Percentiles rank a stretch among this genome's conserved stretches.
Conservation (phyloP, 495 filamentous ascomycete species). For the Penicillium simplicissimum region DNA sequence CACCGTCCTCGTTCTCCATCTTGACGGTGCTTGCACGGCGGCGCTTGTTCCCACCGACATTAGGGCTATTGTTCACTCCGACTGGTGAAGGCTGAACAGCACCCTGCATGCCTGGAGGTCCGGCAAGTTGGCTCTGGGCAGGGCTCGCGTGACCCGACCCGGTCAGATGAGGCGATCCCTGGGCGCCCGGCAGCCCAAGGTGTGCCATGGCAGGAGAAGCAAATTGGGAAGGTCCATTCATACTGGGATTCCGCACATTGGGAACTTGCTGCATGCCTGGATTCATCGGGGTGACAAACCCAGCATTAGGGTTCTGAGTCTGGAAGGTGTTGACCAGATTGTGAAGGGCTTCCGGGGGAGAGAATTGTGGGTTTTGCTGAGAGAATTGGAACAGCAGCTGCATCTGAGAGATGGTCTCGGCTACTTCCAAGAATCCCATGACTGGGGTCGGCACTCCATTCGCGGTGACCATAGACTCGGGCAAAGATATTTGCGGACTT, state of each 20-base stretch:
- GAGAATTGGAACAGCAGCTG: constrained; percentile 64
- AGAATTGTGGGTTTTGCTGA: constrained; percentile 55
- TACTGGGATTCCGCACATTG: constrained; percentile 33
- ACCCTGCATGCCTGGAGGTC: constrained; percentile 66
- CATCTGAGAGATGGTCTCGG: constrained; percentile 76
- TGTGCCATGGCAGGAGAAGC: constrained; percentile 53
- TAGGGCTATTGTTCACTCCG: constrained; percentile 84
- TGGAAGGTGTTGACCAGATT: constrained; percentile 54
- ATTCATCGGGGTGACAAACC: constrained; percentile 39
- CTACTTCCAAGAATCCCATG: constrained; percentile 70
- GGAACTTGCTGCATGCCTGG: constrained; percentile 42
- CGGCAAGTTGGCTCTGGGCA: constrained; percentile 44
- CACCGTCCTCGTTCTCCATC: constrained; percentile 64
- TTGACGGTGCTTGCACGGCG: constrained; percentile 77
- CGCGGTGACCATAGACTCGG: constrained; percentile 62
- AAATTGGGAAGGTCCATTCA: constrained; percentile 49
- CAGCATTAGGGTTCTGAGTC: constrained; percentile 33
- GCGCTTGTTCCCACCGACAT: constrained; percentile 69
- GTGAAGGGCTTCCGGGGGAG: constrained; percentile 61
- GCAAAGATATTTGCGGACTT: constrained; percentile 54
- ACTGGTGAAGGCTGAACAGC: constrained; percentile 67
- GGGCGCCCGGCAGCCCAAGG: constrained; percentile 45
- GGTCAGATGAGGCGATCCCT: constrained; percentile 47
- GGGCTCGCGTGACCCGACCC: constrained; percentile 51
- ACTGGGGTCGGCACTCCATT: constrained; percentile 59